Conservation (phyloP, 2,329 filamentous ascomycete species). For the Juglanconis oblonga region DNA sequence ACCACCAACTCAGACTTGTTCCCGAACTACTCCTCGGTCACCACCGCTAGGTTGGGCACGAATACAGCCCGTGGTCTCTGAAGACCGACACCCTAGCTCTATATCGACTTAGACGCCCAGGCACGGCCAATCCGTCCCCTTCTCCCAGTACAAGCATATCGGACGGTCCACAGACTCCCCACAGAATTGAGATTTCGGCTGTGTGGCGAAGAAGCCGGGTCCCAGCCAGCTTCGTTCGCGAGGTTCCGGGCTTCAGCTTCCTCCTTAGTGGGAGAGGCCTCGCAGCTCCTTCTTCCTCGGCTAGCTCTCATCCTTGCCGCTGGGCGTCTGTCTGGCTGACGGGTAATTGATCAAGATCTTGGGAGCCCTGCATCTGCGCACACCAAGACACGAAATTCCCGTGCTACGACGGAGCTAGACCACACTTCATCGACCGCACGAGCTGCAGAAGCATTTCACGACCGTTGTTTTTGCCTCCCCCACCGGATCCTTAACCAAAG, state of each 20-base stretch:
- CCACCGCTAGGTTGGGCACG: not conserved
- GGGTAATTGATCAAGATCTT: not conserved
- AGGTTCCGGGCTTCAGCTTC: not conserved
- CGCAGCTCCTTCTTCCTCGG: slow-evolving; percentile 9
- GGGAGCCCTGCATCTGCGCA: not conserved
- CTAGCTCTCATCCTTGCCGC: not conserved
- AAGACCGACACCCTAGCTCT: not conserved
- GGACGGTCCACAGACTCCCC: slow-evolving; percentile 7
- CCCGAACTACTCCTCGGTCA: not conserved
- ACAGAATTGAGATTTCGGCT: not conserved
- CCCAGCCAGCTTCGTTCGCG: not conserved
- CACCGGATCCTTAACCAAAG: slow-evolving; percentile 1
- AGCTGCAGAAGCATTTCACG: slow-evolving; percentile 9
- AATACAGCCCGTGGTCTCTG: not conserved
- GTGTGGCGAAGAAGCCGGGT: slow-evolving; percentile 1
- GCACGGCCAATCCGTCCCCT: not conserved
- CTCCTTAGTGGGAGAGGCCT: not conserved
- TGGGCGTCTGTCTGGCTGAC: not conserved
- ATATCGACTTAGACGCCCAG: not conserved
- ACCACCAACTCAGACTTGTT: not conserved
- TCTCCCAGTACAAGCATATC: slow-evolving; percentile 1
- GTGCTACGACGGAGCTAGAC: slow-evolving; percentile 14
- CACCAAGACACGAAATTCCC: slow-evolving; percentile 8
- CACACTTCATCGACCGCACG: slow-evolving; percentile 5
- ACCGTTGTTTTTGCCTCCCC: slow-evolving; percentile 17